These are phyloP conservation scores for Protomyces inundatus DNA, from an alignment of 1,139 yeast species.

Conservation along the genomic window DNA sequence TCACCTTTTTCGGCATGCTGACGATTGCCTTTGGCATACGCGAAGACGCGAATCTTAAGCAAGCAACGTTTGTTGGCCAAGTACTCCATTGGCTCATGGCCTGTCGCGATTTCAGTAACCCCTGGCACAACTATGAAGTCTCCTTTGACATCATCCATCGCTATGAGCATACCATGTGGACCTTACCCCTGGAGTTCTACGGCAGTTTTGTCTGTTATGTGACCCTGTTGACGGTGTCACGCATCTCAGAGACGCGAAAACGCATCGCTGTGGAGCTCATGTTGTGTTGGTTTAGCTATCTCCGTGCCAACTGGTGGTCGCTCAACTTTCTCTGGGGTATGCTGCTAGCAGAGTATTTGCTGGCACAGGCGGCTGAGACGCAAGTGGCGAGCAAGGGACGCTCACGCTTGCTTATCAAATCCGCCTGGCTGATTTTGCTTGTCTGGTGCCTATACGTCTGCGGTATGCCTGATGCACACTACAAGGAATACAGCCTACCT, in stretches of 20 bases:
- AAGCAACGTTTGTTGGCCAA: background rate
- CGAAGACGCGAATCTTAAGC: background rate
- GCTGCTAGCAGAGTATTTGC: conserved; percentile 5
- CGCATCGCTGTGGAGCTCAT: background rate
- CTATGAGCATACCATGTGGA: conserved; percentile 23
- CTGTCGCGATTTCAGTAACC: conserved; percentile 3
- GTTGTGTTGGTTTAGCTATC: background rate
- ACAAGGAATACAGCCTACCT: conserved; percentile 1
- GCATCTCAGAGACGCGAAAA: conserved; percentile 2
- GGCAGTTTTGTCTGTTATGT: conserved; percentile 12
- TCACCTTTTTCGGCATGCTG: conserved; percentile 12
- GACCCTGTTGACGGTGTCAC: conserved; percentile 1
- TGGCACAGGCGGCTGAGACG: background rate
- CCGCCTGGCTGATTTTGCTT: background rate
- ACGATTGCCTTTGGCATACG: background rate
- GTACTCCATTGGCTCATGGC: conserved; percentile 5
- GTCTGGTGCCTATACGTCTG: conserved; percentile 19
- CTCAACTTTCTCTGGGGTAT: conserved; percentile 15
- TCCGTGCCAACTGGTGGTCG: conserved; percentile 16
- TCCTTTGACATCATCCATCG: conserved; percentile 7
- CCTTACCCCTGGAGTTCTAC: conserved; percentile 14
- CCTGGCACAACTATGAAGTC: conserved; percentile 6
- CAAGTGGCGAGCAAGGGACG: background rate
- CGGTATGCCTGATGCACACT: conserved; percentile 16
- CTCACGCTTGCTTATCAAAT: background rate